Evolutionary conservation across 495 filamentous ascomycete genomes (phyloP), one percentile per base, ranked within the genome.

Genomic region (Lasiosphaeria miniovina): DNA sequence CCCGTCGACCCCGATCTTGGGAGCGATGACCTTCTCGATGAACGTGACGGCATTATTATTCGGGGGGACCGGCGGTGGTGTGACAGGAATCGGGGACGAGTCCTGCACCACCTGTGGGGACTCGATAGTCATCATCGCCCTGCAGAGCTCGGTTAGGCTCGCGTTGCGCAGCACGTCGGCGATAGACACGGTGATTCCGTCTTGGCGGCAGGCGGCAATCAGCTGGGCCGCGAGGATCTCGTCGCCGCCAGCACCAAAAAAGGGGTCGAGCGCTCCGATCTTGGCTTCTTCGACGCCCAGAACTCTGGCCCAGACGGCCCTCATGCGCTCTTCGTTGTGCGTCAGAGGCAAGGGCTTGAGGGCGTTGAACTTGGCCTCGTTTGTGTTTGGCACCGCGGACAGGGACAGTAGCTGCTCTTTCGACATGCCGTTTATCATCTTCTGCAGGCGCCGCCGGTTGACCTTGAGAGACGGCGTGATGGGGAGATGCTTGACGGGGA

Each of bases 181-280:
- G 58, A 79, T 71, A 24, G 71, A 65, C 14, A 80, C 60, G 6
- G 58, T 46, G 24, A 79, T 68, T 6, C 68, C 68, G 36, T 73
- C 62, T 15, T 67, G 60, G 9, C 75, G 72, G 59, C 76, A 79
- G 24, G 72, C 69, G 8, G 70, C 59, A 3, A 78, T 69, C 36
- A 81, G 58, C 41, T 76, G 68, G 31, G 72, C 70, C 3, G 74
- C 75, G 8, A 73, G 33, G n/a, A 79, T 68, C 7, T 65, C 68
- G 43, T 81, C 76, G 32, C 78, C 78, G 0, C 78, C 77, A 24
- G 77, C 60, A 8, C 70, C 63, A 58, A 80, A 66, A 56, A 81
- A 81, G n/a, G 69, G 71, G 36, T 79, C 77, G 4, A 66, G 58
- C 3, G 75, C 66, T 0, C 68, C 68, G 31, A 81, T 79, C 14